phyloP scores from a whole-genome alignment of 2,329 filamentous ascomycete genomes.

The Hypoxylon sp. region DNA sequence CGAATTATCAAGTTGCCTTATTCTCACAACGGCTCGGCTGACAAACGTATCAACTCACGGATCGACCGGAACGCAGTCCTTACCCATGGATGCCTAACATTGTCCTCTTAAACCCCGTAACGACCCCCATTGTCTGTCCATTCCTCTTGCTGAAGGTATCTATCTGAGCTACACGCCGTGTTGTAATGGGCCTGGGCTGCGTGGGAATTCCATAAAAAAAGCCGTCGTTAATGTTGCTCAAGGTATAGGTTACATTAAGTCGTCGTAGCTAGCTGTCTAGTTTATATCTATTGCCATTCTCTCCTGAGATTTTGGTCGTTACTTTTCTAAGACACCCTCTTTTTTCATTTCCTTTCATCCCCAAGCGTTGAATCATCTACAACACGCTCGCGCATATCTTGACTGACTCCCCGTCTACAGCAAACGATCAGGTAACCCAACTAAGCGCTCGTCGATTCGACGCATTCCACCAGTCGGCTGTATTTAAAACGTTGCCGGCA shows the following conservation, averaged over 20 bases:
- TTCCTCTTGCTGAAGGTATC: too few relatives aligned
- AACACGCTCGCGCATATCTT: neutral
- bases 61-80: slow-evolving; percentile 26
- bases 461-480: neutral
- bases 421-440: slow-evolving; percentile 6
- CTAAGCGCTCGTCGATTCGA: neutral
- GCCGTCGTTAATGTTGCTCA: neutral
- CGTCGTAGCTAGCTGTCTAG: slow-evolving; percentile 25
- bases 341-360: slow-evolving; percentile 6
- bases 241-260: slow-evolving; percentile 11
- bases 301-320: slow-evolving; percentile 8
- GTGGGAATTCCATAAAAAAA: neutral
- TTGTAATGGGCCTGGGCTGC: neutral
- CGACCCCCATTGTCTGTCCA: too few relatives aligned
- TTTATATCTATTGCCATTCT: slow-evolving; percentile 30
- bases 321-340: slow-evolving; percentile 1
- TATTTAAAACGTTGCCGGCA: slow-evolving; percentile 18
- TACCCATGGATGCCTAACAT: neutral
- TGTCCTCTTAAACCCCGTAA: neutral
- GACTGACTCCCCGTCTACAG: slow-evolving; percentile 7
- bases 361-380: neutral
- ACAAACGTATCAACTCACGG: slow-evolving; percentile 12
- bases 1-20: neutral
- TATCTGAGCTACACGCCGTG: too few relatives aligned
- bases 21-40: slow-evolving; percentile 1